Base-by-base conservation (phyloP, 441 rosid genomes). In the Gossypium schwendimanii region DNA sequence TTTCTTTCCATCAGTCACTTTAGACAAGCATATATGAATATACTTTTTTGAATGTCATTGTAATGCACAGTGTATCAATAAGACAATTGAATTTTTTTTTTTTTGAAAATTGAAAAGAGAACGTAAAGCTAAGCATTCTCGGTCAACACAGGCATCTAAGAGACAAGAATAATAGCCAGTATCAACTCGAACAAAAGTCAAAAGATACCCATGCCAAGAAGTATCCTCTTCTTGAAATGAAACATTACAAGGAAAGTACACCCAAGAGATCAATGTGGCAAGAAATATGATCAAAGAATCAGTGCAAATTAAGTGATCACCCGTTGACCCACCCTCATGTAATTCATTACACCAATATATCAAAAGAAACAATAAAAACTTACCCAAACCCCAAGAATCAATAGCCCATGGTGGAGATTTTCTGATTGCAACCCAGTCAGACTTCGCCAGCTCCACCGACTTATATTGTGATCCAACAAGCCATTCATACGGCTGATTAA, bases 331-430 rank as follows among this genome's bases (percentile, higher is more conserved):
- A 39, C 62, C 33, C 62, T 31, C 63, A 58, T 10, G 47, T 12
- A 1, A 41, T 20, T 15, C 15, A 72, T 23, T 21, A 23, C 18
- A 14, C 18, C 31, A 53, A 54, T 18, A 66, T 14, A 52, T 6
- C 23, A 45, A 50, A 63, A 54, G 63, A 50, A 71, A 52, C n/a
- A 55, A 53, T 15, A 63, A 49, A 62, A 63, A 79, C 87, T 84
- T 81, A 93, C 99, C 99, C 83, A 96, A 87, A 36, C 97, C 99
- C 99, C 98, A 96, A 60, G 99, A 93, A 82, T 96, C 99, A 79
- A 93, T 91, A 75, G 96, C 84, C 98, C 98, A 96, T 54, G 98
- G 91, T 6, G 99, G 97, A 82, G 97, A 93, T 81, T 93, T 91
- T 82, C 99, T 87, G 67, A 96, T 84, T 63, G 92, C 76, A 76